Percentiles rank a stretch among this genome's conserved stretches.
These are phyloP conservation scores for Picea engelmannii DNA, from an alignment of 83 land plant genomes.

Conservation along the genomic window DNA sequence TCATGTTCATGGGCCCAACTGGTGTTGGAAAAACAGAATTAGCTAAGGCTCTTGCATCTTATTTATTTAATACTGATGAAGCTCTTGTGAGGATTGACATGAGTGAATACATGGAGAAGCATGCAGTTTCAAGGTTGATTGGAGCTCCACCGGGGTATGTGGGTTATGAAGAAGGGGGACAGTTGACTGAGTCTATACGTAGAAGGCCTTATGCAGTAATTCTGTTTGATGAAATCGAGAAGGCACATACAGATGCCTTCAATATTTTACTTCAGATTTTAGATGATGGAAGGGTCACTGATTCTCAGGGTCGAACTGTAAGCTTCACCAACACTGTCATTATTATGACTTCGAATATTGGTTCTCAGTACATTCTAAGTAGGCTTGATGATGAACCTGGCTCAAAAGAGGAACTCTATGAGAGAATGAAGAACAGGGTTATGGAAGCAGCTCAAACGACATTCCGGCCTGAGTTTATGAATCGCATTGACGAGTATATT, in stretches of 20 bases:
- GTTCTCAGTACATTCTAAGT: slow-evolving; percentile 82
- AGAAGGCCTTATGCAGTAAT: slow-evolving; percentile 93
- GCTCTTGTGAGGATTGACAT: slow-evolving; percentile 94
- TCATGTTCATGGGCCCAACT: slow-evolving; percentile 98
- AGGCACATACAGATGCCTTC: slow-evolving; percentile 94
- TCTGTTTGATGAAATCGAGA: slow-evolving; percentile 98
- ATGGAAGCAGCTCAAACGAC: slow-evolving; percentile 66
- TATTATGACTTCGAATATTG: slow-evolving; percentile 99
- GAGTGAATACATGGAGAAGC: slow-evolving; percentile 99
- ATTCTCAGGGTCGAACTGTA: slow-evolving; percentile 94
- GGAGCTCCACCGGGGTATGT: slow-evolving; percentile 99
- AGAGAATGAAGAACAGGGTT: slow-evolving; percentile 75
- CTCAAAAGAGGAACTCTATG: slow-evolving; percentile 61
- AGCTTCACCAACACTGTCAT: slow-evolving; percentile 94
- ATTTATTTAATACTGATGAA: slow-evolving; percentile 93
- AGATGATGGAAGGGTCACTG: slow-evolving; percentile 98
- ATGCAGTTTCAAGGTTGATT: slow-evolving; percentile 91
- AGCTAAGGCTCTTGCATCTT: slow-evolving; percentile 97
- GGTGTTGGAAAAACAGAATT: slow-evolving; percentile 99
- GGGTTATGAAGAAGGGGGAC: slow-evolving; percentile 99
- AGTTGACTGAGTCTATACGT: slow-evolving; percentile 90
- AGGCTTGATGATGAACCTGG: slow-evolving; percentile 22
- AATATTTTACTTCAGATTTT: slow-evolving; percentile 94
- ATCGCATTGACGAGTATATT: slow-evolving; percentile 77
- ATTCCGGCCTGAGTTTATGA: slow-evolving; percentile 79